These are phyloP conservation scores for Zygotorulaspora danielsina DNA, from an alignment of 805 yeast genomes.

Conservation along the genomic window DNA sequence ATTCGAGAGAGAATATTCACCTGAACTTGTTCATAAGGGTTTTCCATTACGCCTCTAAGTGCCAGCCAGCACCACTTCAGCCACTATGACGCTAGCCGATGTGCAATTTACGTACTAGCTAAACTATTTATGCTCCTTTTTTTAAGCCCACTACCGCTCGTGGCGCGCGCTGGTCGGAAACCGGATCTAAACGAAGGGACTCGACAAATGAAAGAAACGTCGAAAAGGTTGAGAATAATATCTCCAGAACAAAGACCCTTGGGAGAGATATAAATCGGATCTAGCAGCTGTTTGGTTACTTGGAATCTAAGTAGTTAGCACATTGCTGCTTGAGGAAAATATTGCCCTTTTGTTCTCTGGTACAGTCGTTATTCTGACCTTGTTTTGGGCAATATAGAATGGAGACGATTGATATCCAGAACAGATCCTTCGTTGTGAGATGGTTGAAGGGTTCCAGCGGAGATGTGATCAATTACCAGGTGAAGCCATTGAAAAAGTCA, in stretches of 20 bases:
- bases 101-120: too few relatives aligned
- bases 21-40: constrained; percentile 82
- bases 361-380: too few relatives aligned
- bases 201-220: background rate
- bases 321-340: too few relatives aligned
- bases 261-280: constrained; percentile 54
- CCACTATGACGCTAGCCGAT: too few relatives aligned
- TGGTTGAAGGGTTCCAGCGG: constrained; percentile 81
- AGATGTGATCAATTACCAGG: constrained; percentile 67
- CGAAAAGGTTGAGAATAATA: background rate
- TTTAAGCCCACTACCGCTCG: too few relatives aligned
- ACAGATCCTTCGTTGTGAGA: constrained; percentile 82
- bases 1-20: constrained; percentile 70
- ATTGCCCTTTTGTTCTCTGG: too few relatives aligned
- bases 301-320: too few relatives aligned
- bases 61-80: background rate
- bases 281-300: too few relatives aligned
- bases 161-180: too few relatives aligned
- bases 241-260: background rate
- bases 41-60: constrained; percentile 50
- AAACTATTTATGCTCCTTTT: too few relatives aligned
- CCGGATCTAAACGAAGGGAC: background rate
- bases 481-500: constrained; percentile 70
- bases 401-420: constrained; percentile 90
- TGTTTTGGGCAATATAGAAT: constrained; percentile 41